A percentile compares a stretch with the other conserved stretches of the same genome.
Conservation (phyloP, 352 stramenopile species). For the Globisporangium barbulae region DNA sequence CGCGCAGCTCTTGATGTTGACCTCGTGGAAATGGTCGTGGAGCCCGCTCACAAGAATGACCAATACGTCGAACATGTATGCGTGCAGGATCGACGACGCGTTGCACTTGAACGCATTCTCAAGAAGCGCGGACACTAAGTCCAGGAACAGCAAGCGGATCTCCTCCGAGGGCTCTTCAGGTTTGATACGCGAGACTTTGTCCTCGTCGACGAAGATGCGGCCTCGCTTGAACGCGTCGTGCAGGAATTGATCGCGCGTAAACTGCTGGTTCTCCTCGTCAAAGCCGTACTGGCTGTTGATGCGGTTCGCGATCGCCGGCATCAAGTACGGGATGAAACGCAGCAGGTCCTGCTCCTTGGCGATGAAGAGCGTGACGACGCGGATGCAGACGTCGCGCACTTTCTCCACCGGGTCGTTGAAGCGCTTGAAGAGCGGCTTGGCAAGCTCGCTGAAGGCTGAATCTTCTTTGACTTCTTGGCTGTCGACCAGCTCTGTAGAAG, state of each 20-base stretch:
- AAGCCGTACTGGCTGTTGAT: constrained; percentile 64
- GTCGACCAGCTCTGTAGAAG: neutral
- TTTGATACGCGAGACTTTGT: constrained; percentile 36
- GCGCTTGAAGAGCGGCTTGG: constrained; percentile 76
- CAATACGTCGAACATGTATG: constrained; percentile 79
- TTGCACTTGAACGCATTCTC: constrained; percentile 42
- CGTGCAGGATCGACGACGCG: constrained; percentile 72
- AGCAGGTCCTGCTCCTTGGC: constrained; percentile 52
- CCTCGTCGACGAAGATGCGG: constrained; percentile 50
- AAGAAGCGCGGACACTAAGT: constrained; percentile 49
- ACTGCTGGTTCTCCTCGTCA: constrained; percentile 75
- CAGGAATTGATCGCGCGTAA: constrained; percentile 63
- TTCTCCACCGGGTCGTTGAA: constrained; percentile 84
- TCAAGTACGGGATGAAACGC: constrained; percentile 65
- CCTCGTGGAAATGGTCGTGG: constrained; percentile 84
- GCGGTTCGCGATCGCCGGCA: constrained; percentile 64
- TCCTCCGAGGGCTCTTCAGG: constrained; percentile 73
- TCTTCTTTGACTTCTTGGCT: neutral
- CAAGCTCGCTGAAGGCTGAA: constrained; percentile 38
- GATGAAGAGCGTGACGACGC: constrained; percentile 46
- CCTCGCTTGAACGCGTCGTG: constrained; percentile 76
- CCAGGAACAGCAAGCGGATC: constrained; percentile 60
- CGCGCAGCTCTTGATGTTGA: constrained; percentile 74
- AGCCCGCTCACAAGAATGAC: constrained; percentile 66
- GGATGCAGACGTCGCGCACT: constrained; percentile 68